Evolutionary conservation across 805 yeast genomes (phyloP).

Genomic region (Lachancea nothofagi): DNA sequence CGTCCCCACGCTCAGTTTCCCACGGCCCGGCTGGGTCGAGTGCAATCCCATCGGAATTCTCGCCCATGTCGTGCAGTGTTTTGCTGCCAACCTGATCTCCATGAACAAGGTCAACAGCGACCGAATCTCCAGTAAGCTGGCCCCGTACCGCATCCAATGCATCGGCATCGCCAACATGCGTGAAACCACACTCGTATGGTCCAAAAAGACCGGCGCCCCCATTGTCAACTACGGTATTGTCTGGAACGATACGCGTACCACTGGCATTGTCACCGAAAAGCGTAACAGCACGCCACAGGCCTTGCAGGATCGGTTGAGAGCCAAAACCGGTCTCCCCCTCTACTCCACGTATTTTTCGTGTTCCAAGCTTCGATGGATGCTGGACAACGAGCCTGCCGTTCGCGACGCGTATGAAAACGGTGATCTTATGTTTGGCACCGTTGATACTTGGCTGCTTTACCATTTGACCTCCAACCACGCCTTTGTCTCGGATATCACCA

Average conservation of each 20-base stretch:
- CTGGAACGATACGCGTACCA: conserved; percentile 92
- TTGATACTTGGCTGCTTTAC: conserved; percentile 90
- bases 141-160: conserved; percentile 59
- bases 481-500: conserved; percentile 81
- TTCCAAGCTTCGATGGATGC: conserved; percentile 81
- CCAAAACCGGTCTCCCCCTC: conserved; percentile 77
- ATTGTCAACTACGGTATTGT: conserved; percentile 79
- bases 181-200: conserved; percentile 90
- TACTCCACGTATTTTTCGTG: conserved; percentile 85
- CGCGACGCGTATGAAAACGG: conserved; percentile 66
- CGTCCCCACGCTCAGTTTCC: conserved; percentile 70
- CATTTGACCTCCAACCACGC: conserved; percentile 66
- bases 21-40: conserved; percentile 90
- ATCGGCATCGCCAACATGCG: conserved; percentile 95
- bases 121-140: conserved; percentile 36
- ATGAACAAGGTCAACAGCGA: conserved; percentile 54
- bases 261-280: conserved; percentile 60
- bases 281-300: conserved; percentile 49
- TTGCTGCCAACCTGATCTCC: conserved; percentile 56
- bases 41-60: conserved; percentile 82
- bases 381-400: conserved; percentile 69
- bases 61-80: conserved; percentile 67
- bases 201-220: conserved; percentile 73
- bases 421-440: conserved; percentile 85
- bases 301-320: conserved; percentile 50